phyloP scores from a whole-genome alignment of 2,329 filamentous ascomycete species.

The Penicillium aurantiogriseum region DNA sequence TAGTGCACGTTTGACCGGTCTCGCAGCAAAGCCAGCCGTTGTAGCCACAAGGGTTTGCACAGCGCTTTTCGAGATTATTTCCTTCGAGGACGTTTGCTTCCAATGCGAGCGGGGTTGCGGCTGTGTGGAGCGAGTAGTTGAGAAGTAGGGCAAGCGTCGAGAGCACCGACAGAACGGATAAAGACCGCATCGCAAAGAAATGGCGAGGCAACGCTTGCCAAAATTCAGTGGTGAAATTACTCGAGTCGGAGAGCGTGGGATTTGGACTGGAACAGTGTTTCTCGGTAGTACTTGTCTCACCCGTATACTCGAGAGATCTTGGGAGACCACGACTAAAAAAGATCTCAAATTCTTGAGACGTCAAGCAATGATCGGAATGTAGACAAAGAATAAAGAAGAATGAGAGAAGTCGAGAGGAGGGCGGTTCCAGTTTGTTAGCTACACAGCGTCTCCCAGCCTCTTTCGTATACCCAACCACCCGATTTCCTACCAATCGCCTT shows the following conservation, averaged over 20 bases:
- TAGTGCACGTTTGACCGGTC: slow-evolving; percentile 48
- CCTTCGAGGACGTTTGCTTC: slow-evolving; percentile 21
- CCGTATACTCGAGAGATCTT: slow-evolving; percentile 14
- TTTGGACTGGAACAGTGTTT: neutral
- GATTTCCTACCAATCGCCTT: slow-evolving; percentile 28
- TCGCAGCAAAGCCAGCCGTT: slow-evolving; percentile 52
- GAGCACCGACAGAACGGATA: slow-evolving; percentile 24
- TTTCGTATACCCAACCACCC: slow-evolving; percentile 36
- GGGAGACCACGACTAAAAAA: slow-evolving; percentile 9
- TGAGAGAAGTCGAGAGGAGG: slow-evolving; percentile 14
- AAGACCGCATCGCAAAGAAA: slow-evolving; percentile 32
- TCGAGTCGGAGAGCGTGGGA: neutral
- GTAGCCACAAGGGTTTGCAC: slow-evolving; percentile 54
- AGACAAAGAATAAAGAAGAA: slow-evolving; percentile 12
- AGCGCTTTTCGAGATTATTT: slow-evolving; percentile 36
- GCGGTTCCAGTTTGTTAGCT: slow-evolving; percentile 15
- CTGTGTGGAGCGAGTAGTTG: slow-evolving; percentile 19
- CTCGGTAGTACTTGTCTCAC: slow-evolving; percentile 4
- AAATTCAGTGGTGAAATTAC: neutral
- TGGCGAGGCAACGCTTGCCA: slow-evolving; percentile 5
- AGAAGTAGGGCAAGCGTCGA: slow-evolving; percentile 31
- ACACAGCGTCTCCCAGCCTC: slow-evolving; percentile 32
- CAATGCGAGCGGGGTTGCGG: slow-evolving; percentile 33
- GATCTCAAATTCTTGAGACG: slow-evolving; percentile 5
- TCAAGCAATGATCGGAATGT: slow-evolving; percentile 17